These are phyloP conservation scores for Volvox reticuliferus DNA, from an alignment of 139 green algal species.

Conservation along the genomic window DNA sequence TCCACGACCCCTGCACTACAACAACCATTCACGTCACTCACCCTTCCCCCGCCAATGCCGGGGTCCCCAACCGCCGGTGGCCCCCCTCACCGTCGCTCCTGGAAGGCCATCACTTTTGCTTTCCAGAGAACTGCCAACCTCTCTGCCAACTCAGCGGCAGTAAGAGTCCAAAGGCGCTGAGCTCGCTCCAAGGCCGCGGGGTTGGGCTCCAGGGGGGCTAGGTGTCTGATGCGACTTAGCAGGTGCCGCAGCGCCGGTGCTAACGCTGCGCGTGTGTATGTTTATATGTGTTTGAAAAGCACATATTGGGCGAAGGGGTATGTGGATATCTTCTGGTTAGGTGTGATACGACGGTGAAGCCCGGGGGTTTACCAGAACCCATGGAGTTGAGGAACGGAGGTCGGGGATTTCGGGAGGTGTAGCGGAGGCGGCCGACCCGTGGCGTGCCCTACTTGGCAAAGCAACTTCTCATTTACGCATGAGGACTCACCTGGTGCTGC, in stretches of 20 bases:
- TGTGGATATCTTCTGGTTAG: too few species aligned
- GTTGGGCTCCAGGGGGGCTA: not conserved
- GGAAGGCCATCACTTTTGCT: not conserved
- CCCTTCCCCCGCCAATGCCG: too few species aligned
- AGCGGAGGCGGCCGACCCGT: too few species aligned
- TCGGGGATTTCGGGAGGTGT: too few species aligned
- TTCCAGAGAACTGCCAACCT: not conserved
- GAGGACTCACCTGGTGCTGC: not conserved
- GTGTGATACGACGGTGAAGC: too few species aligned
- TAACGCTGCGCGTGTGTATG: not conserved
- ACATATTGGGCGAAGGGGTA: not conserved
- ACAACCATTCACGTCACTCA: too few species aligned
- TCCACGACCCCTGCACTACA: not conserved
- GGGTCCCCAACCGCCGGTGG: not conserved
- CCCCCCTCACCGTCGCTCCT: not conserved
- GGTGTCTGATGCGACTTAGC: not conserved
- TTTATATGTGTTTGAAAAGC: not conserved
- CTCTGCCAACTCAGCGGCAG: slow-evolving; percentile 7
- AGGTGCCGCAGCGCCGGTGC: slow-evolving; percentile 8
- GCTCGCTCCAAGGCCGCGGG: not conserved
- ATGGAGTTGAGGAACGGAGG: too few species aligned
- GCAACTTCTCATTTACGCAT: not conserved
- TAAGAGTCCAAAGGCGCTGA: not conserved
- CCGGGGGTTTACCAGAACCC: too few species aligned
- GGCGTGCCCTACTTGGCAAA: not conserved